A percentile compares a stretch with the other conserved stretches of the same genome.
Conservation (phyloP, 1,139 yeast species). For the Meyerozyma smithsonii region DNA sequence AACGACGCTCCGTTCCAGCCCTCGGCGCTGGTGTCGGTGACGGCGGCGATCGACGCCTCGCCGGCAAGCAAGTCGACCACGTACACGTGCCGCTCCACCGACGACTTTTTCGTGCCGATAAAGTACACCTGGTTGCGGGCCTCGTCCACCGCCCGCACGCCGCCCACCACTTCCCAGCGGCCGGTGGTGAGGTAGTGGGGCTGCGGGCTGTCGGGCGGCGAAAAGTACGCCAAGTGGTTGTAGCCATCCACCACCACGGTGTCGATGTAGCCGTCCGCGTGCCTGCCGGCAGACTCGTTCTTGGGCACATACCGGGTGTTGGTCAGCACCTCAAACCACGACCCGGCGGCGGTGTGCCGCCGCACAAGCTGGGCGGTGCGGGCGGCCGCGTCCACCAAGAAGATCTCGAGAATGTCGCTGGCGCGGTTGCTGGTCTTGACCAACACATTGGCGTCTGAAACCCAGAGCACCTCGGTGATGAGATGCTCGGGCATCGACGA, state of each 20-base stretch:
- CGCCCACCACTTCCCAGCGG: constrained; percentile 50
- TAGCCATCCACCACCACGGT: constrained; percentile 49
- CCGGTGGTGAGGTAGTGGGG: constrained; percentile 45
- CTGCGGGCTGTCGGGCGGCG: constrained; percentile 44
- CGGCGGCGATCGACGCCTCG: constrained; percentile 31
- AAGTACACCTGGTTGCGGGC: constrained; percentile 41
- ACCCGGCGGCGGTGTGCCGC: constrained; percentile 32
- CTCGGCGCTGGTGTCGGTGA: constrained; percentile 51
- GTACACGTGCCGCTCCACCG: constrained; percentile 51
- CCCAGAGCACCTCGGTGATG: constrained; percentile 44
- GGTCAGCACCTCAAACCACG: constrained; percentile 79
- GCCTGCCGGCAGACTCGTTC: constrained; percentile 38
- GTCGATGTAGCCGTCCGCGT: constrained; percentile 51
- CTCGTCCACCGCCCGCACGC: constrained; percentile 44
- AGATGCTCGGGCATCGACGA: not conserved
- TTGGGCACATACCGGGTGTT: constrained; percentile 68
- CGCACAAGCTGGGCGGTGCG: constrained; percentile 31
- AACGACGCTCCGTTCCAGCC: constrained; percentile 71
- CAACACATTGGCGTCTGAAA: constrained; percentile 27
- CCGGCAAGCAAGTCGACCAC: constrained; percentile 32
- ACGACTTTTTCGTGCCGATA: constrained; percentile 45
- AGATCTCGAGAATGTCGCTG: constrained; percentile 38
- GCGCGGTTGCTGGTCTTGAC: constrained; percentile 42
- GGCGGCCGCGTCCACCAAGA: constrained; percentile 29
- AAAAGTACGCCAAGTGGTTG: constrained; percentile 53